Evolutionary conservation across 192 early-diverging fungal genomes (phyloP).

Genomic region (Backusella tuberculispora): DNA sequence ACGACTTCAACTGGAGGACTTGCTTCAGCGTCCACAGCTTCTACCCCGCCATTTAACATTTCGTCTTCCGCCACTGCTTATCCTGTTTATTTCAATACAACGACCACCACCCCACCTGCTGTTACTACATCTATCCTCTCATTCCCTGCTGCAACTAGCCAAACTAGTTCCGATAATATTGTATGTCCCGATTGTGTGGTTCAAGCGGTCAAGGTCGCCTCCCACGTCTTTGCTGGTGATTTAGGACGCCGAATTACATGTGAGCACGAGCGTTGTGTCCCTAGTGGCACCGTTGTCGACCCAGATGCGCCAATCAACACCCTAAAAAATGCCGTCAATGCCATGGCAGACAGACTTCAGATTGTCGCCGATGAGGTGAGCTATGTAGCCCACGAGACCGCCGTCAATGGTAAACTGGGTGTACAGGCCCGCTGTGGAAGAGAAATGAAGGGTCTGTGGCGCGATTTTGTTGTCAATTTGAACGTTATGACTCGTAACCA

Average conservation of each 20-base stretch:
- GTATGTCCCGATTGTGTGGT: conserved; percentile 53
- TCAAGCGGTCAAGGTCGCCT: conserved; percentile 49
- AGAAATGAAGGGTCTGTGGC: conserved; percentile 57
- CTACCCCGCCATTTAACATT: conserved; percentile 31
- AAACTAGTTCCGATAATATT: conserved; percentile 33
- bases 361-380: conserved; percentile 64
- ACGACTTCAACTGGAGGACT: background rate
- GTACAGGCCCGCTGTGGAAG: conserved; percentile 58
- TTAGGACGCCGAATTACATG: conserved; percentile 50
- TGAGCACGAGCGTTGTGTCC: conserved; percentile 38
- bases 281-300: conserved; percentile 17
- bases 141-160: conserved; percentile 30
- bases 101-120: conserved; percentile 1
- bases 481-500: conserved; percentile 61
- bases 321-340: conserved; percentile 57
- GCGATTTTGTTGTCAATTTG: conserved; percentile 56
- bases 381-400: conserved; percentile 70
- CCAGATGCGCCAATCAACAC: conserved; percentile 39
- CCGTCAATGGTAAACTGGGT: conserved; percentile 74
- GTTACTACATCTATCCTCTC: conserved; percentile 16
- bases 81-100: conserved; percentile 26
- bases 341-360: conserved; percentile 64
- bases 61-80: conserved; percentile 32
- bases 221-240: conserved; percentile 51
- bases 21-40: conserved; percentile 3